Evolutionary conservation across 257 asterid species (phyloP).

Genomic region (Plantago elongata): DNA sequence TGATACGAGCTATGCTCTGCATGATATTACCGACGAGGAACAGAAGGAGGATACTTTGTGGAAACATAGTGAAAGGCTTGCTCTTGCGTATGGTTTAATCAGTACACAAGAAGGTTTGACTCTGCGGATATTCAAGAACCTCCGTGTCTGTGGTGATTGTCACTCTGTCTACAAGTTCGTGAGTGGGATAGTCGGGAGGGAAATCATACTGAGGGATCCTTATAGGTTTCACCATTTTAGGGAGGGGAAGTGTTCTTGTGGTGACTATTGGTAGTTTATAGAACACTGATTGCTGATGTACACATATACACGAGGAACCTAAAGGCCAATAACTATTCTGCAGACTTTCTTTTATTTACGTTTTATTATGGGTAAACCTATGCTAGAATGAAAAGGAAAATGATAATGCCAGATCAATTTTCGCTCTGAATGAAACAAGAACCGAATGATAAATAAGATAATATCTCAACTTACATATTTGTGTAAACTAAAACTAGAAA

Average conservation of each 20-base stretch:
- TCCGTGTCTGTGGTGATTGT: constrained; percentile 86
- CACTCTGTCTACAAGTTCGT: constrained; percentile 71
- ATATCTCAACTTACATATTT: too few relatives aligned
- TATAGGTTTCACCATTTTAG: constrained; percentile 81
- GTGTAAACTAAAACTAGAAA: too few relatives aligned
- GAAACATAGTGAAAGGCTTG: constrained; percentile 86
- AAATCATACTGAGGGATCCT: constrained; percentile 71
- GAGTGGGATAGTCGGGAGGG: constrained; percentile 50
- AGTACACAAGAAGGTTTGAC: constrained; percentile 46
- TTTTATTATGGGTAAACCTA: too few relatives aligned
- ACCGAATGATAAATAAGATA: too few relatives aligned
- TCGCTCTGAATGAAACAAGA: too few relatives aligned
- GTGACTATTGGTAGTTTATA: constrained; percentile 68
- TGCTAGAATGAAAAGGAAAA: too few relatives aligned
- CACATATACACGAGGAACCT: too few relatives aligned
- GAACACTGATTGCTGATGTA: too few relatives aligned
- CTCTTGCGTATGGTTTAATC: constrained; percentile 69
- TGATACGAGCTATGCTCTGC: constrained; percentile 69
- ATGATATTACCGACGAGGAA: constrained; percentile 71
- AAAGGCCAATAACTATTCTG: too few relatives aligned
- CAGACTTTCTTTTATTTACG: too few relatives aligned
- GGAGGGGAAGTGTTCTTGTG: constrained; percentile 71
- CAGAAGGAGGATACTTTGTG: constrained; percentile 74
- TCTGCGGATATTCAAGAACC: constrained; percentile 73
- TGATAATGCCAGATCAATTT: too few relatives aligned